phyloP scores from a whole-genome alignment of 2,329 filamentous ascomycete genomes.

The Xylaria sp. region DNA sequence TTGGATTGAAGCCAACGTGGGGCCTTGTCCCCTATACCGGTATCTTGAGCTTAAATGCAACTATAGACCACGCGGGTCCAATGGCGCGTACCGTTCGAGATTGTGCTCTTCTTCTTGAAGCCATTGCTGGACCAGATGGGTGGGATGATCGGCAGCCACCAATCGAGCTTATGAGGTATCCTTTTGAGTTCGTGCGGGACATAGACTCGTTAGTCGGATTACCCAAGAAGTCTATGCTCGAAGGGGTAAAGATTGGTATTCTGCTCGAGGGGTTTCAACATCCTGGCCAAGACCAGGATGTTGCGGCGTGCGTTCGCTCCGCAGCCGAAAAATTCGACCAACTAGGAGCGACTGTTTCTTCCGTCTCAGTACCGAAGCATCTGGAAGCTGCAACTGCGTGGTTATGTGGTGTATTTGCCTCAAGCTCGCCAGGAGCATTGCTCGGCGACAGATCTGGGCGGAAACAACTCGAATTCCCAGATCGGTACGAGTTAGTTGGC shows the following conservation, averaged over 20 bases:
- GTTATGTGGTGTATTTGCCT: conserved; percentile 16
- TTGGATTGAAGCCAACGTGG: conserved; percentile 49
- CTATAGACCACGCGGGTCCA: conserved; percentile 48
- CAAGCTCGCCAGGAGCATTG: conserved; percentile 34
- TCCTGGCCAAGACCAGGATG: conserved; percentile 41
- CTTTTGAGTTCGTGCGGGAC: conserved; percentile 32
- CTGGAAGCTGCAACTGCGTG: conserved; percentile 38
- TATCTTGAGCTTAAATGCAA: conserved; percentile 45
- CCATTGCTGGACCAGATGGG: conserved; percentile 47
- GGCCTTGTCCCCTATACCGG: conserved; percentile 51
- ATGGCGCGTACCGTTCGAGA: conserved; percentile 46
- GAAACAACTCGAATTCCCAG: conserved; percentile 42
- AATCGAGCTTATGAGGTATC: conserved; percentile 22
- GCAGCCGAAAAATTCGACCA: conserved; percentile 43
- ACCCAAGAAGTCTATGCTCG: conserved; percentile 33
- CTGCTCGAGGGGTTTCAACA: conserved; percentile 46
- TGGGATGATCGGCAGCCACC: conserved; percentile 49
- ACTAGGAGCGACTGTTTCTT: conserved; percentile 42
- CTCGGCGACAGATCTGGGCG: conserved; percentile 40
- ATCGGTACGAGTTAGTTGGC: conserved; percentile 40
- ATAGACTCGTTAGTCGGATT: conserved; percentile 33
- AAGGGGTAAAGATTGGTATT: conserved; percentile 47
- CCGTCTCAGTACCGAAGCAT: conserved; percentile 48
- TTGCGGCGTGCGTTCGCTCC: conserved; percentile 40
- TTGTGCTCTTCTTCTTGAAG: conserved; percentile 47